Evolutionary conservation across 352 stramenopile genomes (phyloP).

Genomic region (Phytophthora crassamura): DNA sequence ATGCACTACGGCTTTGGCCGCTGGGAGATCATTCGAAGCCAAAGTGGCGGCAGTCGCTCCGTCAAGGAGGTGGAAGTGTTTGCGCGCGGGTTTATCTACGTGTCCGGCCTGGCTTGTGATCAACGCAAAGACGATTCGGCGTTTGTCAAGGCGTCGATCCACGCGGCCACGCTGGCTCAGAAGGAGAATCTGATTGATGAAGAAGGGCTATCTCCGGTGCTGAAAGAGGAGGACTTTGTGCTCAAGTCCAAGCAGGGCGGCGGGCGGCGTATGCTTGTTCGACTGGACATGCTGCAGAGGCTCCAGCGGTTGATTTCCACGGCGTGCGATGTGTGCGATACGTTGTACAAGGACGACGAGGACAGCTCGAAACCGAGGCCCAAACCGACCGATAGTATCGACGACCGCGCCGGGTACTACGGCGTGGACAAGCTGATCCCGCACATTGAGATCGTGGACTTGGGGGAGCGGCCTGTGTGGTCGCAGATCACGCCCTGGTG

Average conservation of each 20-base stretch:
- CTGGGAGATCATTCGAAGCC: slow-evolving; percentile 90
- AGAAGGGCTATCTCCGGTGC: slow-evolving; percentile 70
- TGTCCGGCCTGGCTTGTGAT: slow-evolving; percentile 77
- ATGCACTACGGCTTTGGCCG: slow-evolving; percentile 90
- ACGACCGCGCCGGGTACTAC: slow-evolving; percentile 77
- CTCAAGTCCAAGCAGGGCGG: slow-evolving; percentile 87
- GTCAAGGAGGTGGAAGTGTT: slow-evolving; percentile 87
- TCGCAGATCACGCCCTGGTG: slow-evolving; percentile 88
- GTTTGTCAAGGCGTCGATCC: slow-evolving; percentile 86
- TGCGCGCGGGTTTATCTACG: slow-evolving; percentile 88
- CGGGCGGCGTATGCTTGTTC: slow-evolving; percentile 82
- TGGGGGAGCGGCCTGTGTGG: slow-evolving; percentile 81
- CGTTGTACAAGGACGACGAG: slow-evolving; percentile 42
- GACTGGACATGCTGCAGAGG: slow-evolving; percentile 86
- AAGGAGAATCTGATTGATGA: slow-evolving; percentile 79
- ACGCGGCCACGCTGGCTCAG: slow-evolving; percentile 64
- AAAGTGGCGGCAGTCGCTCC: slow-evolving; percentile 86
- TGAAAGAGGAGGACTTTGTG: slow-evolving; percentile 91
- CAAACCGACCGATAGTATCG: slow-evolving; percentile 61
- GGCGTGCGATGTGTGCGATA: slow-evolving; percentile 70
- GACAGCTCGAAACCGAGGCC: slow-evolving; percentile 26
- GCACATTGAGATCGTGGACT: slow-evolving; percentile 67
- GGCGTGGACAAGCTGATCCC: slow-evolving; percentile 71
- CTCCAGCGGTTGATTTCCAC: slow-evolving; percentile 67
- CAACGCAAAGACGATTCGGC: slow-evolving; percentile 82